A percentile compares a stretch with the other conserved stretches of the same genome.
phyloP scores from a whole-genome alignment of 108 stramenopile species.

The Skeletonema grethae region DNA sequence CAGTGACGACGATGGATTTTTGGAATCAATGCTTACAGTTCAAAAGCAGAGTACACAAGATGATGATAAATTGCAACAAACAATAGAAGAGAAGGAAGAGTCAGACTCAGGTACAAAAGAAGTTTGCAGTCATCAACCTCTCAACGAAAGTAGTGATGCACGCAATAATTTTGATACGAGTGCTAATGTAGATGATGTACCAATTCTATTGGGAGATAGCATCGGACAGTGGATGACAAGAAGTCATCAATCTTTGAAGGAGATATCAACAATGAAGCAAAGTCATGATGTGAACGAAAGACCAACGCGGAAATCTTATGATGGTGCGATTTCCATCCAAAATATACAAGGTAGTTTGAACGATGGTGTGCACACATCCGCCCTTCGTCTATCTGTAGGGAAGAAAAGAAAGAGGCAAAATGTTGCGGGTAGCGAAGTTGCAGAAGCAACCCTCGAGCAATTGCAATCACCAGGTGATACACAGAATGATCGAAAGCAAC shows the following conservation, averaged over 20 bases:
- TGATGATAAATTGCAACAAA: neutral
- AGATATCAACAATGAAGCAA: neutral
- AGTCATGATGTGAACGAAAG: neutral
- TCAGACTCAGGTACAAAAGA: neutral
- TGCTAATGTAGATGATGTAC: neutral
- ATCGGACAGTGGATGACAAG: constrained; percentile 14
- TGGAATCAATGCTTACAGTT: constrained; percentile 27
- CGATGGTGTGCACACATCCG: neutral
- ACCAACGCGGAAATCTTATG: neutral
- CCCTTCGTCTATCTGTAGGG: neutral
- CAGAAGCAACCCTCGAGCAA: constrained; percentile 9
- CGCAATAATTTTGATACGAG: neutral
- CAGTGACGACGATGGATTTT: constrained; percentile 24
- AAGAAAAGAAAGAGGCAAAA: neutral
- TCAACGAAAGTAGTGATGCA: neutral
- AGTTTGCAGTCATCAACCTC: neutral
- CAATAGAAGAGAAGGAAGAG: neutral
- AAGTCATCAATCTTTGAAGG: neutral
- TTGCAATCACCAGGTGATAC: neutral
- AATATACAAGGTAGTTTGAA: neutral
- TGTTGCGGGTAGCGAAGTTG: neutral
- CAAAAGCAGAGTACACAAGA: constrained; percentile 1
- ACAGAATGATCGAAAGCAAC: neutral
- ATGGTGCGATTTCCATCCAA: neutral
- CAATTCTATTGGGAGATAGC: constrained; percentile 14